Evolutionary conservation across 2,329 filamentous ascomycete species (phyloP).

Genomic region (Exophiala sideris): DNA sequence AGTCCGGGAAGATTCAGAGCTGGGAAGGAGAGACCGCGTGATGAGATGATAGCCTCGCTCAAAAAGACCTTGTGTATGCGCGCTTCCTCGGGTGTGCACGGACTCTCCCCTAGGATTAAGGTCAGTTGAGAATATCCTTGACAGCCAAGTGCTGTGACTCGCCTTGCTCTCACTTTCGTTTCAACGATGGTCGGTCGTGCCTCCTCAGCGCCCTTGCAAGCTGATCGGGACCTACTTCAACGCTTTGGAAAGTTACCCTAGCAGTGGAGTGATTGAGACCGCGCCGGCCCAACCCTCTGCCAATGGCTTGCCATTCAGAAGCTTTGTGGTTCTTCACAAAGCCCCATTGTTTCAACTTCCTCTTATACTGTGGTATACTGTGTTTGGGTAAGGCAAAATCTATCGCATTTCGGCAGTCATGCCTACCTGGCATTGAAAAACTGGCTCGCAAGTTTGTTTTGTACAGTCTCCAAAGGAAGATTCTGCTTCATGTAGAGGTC

Average conservation of each 20-base stretch:
- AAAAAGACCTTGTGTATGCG: not conserved
- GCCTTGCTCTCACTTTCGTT: not conserved
- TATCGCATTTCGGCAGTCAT: not conserved
- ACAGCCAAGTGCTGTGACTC: not conserved
- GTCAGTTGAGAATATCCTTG: too few relatives aligned
- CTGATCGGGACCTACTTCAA: not conserved
- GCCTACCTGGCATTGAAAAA: slow-evolving; percentile 6
- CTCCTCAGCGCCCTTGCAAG: slow-evolving; percentile 4
- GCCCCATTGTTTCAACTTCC: slow-evolving; percentile 10
- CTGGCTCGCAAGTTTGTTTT: too few relatives aligned
- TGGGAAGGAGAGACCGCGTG: not conserved
- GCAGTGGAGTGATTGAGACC: not conserved
- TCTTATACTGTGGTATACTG: slow-evolving; percentile 8
- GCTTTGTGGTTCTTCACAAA: slow-evolving; percentile 10
- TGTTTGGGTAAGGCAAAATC: not conserved
- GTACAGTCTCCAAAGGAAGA: not conserved
- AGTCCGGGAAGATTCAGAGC: not conserved
- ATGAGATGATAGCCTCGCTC: too few relatives aligned
- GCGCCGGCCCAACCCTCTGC: not conserved
- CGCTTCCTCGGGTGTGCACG: not conserved
- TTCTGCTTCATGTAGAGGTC: not conserved
- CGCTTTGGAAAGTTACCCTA: not conserved
- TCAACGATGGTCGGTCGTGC: not conserved
- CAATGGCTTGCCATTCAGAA: slow-evolving; percentile 1
- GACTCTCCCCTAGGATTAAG: not conserved